A percentile compares a stretch with the other conserved stretches of the same genome.
Conservation (phyloP, 768 basidiomycete species). For the Chalciporus chontae region DNA sequence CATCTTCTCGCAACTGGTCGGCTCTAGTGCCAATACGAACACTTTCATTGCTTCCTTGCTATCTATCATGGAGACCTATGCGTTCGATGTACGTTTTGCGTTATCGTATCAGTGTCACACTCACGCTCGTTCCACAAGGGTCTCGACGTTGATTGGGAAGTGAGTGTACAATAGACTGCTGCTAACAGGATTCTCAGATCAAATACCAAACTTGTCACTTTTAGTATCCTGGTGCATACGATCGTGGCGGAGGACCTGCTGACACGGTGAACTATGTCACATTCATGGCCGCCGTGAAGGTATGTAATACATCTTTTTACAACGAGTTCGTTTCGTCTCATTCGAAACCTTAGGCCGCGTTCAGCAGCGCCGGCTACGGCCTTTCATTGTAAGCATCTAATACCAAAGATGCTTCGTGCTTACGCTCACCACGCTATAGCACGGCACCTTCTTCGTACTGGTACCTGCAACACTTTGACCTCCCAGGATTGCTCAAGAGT, state of each 20-base stretch:
- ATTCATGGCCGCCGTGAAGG: not conserved
- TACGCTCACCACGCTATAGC: not conserved
- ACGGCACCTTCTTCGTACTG: not conserved
- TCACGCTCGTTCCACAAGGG: not conserved
- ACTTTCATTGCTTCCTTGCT: not conserved
- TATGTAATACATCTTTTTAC: not conserved
- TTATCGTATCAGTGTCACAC: not conserved
- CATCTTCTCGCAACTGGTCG: not conserved
- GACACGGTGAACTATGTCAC: not conserved
- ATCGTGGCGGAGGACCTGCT: not conserved
- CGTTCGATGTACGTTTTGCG: not conserved
- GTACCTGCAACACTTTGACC: not conserved
- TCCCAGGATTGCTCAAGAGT: not conserved
- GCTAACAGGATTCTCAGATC: not conserved
- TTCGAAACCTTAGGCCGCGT: not conserved
- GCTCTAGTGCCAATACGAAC: not conserved
- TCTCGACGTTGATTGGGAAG: not conserved
- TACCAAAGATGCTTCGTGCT: not conserved
- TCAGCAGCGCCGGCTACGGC: not conserved
- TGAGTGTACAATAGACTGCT: not conserved
- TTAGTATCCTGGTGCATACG: not conserved
- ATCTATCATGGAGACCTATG: not conserved
- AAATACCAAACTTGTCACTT: not conserved
- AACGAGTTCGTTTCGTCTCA: not conserved
- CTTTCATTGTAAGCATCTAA: not conserved